Evolutionary conservation across 768 basidiomycete genomes (phyloP).

Genomic region (Boletus tomentosulus): DNA sequence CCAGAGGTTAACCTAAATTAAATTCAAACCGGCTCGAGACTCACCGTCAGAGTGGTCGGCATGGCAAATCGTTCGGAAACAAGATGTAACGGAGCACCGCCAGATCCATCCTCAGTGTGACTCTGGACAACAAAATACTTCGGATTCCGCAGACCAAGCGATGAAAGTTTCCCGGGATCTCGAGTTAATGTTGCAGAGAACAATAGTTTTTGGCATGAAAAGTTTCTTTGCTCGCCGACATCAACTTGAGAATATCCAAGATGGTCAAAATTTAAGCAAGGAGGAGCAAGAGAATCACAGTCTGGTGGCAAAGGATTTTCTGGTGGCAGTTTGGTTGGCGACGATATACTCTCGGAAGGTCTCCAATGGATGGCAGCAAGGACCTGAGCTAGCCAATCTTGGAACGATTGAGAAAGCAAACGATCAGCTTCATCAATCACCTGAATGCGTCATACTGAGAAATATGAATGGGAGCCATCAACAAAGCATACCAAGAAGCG

Average conservation of each 20-base stretch:
- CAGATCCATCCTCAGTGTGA: constrained; percentile 31
- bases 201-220: constrained; percentile 88
- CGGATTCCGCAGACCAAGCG: constrained; percentile 71
- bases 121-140: constrained; percentile 87
- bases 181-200: constrained; percentile 95
- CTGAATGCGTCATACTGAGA: constrained; percentile 36
- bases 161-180: constrained; percentile 89
- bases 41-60: constrained; percentile 71
- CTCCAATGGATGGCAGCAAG: constrained; percentile 63
- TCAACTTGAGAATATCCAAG: constrained; percentile 38
- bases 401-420: constrained; percentile 92
- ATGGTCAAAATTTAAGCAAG: constrained; percentile 37
- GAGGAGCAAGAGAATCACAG: constrained; percentile 55
- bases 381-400: constrained; percentile 89
- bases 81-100: constrained; percentile 44
- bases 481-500: constrained; percentile 75
- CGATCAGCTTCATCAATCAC: constrained; percentile 98
- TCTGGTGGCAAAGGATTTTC: constrained; percentile 2
- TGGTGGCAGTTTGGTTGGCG: constrained; percentile 1
- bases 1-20: constrained; percentile 2
- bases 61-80: constrained; percentile 77
- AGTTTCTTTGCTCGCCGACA: constrained; percentile 50
- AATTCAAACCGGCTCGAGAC: constrained; percentile 14
- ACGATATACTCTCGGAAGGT: constrained; percentile 5
- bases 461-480: neutral